Evolutionary conservation across 805 yeast species (phyloP).

Genomic region (Yarrowia divulgata): DNA sequence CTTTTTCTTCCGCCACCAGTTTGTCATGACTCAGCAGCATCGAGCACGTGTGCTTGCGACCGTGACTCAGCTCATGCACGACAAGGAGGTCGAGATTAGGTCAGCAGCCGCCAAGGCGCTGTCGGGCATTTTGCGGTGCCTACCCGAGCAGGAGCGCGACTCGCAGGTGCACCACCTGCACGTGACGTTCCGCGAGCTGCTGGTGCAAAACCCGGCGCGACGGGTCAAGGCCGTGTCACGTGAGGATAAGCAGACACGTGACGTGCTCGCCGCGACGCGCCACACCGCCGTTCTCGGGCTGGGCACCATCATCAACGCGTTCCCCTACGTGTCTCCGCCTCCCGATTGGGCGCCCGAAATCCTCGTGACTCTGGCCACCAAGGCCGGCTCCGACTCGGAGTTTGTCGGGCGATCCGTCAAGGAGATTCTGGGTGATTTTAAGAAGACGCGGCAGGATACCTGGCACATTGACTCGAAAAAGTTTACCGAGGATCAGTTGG

Average conservation of each 20-base stretch:
- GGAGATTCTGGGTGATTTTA: slow-evolving; percentile 78
- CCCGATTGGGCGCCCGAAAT: slow-evolving; percentile 87
- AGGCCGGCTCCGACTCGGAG: slow-evolving; percentile 77
- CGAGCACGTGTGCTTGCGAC: slow-evolving; percentile 59
- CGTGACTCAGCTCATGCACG: slow-evolving; percentile 62
- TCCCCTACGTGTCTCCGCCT: slow-evolving; percentile 89
- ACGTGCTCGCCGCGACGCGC: slow-evolving; percentile 47
- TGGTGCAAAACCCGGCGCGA: slow-evolving; percentile 8
- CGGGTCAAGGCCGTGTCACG: slow-evolving; percentile 1
- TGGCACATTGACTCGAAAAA: slow-evolving; percentile 88
- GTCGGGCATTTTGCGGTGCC: slow-evolving; percentile 79
- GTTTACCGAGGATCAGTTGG: slow-evolving; percentile 79
- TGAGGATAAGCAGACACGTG: slow-evolving; percentile 15
- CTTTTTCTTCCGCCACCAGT: slow-evolving; percentile 71
- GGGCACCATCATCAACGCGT: slow-evolving; percentile 87
- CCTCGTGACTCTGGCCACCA: slow-evolving; percentile 70
- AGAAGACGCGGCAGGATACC: slow-evolving; percentile 90
- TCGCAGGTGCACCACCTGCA: slow-evolving; percentile 54
- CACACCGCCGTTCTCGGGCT: slow-evolving; percentile 91
- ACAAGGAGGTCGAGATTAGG: slow-evolving; percentile 75
- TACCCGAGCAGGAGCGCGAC: slow-evolving; percentile 56
- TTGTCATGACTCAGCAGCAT: slow-evolving; percentile 59
- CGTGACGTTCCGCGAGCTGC: slow-evolving; percentile 51
- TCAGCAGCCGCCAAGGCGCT: slow-evolving; percentile 74
- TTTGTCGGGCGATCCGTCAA: slow-evolving; percentile 84